These are phyloP conservation scores for Strigomonas galati DNA, from an alignment of 208 protist species.

Conservation along the genomic window DNA sequence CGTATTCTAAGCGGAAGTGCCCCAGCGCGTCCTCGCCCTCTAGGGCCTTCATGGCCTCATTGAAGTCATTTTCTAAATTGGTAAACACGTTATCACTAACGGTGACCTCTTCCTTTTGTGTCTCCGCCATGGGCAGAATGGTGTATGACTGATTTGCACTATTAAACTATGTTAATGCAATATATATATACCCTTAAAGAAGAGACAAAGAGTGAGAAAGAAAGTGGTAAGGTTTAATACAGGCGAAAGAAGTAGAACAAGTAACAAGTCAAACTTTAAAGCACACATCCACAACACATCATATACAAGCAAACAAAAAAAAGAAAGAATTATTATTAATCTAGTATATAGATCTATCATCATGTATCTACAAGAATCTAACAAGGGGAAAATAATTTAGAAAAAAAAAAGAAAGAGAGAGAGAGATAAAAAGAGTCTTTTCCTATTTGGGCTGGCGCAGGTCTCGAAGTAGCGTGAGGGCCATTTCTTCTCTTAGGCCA, in stretches of 20 bases:
- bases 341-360: constrained; percentile 3
- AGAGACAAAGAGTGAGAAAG: constrained; percentile 9
- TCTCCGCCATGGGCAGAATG: constrained; percentile 22
- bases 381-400: background rate
- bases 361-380: background rate
- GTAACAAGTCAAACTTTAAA: background rate
- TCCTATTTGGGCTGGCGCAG: background rate
- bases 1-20: constrained; percentile 96
- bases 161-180: constrained; percentile 2
- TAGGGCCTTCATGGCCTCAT: constrained; percentile 93
- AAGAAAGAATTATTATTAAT: background rate
- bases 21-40: constrained; percentile 92
- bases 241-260: background rate
- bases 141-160: too few species aligned
- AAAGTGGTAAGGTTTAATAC: constrained; percentile 1
- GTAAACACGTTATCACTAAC: constrained; percentile 75
- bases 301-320: constrained; percentile 2
- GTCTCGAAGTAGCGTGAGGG: background rate
- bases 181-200: background rate
- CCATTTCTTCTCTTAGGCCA: constrained; percentile 26
- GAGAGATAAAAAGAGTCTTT: too few species aligned
- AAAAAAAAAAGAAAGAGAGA: too few species aligned
- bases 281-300: constrained; percentile 2
- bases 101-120: constrained; percentile 45
- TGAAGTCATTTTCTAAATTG: constrained; percentile 93